Evolutionary conservation across 1,284 basidiomycete genomes (phyloP).

Genomic region (Ceratobasidium sp.): DNA sequence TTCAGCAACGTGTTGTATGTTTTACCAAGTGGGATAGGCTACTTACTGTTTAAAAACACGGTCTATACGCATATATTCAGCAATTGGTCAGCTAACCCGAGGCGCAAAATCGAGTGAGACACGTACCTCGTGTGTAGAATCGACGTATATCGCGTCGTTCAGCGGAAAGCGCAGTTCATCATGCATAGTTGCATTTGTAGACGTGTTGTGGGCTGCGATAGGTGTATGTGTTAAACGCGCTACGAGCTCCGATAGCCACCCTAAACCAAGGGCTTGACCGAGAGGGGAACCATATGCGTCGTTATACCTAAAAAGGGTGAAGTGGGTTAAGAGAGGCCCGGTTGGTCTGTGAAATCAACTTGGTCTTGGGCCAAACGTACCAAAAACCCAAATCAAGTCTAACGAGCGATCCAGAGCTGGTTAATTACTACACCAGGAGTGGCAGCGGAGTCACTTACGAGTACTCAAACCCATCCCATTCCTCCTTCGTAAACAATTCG

Average conservation of each 20-base stretch:
- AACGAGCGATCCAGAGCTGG: slow-evolving; percentile 31
- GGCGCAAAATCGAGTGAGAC: neutral
- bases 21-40: no score
- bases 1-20: slow-evolving; percentile 59
- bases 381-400: slow-evolving; percentile 60
- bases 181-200: slow-evolving; percentile 67
- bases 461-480: slow-evolving; percentile 74
- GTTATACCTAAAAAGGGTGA: slow-evolving; percentile 49
- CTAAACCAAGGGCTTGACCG: slow-evolving; percentile 68
- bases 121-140: slow-evolving; percentile 62
- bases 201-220: slow-evolving; percentile 61
- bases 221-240: slow-evolving; percentile 63
- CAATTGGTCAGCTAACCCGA: neutral
- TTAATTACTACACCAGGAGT: neutral
- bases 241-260: slow-evolving; percentile 68
- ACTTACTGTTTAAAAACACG: slow-evolving; percentile 44
- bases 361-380: slow-evolving; percentile 53
- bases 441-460: slow-evolving; percentile 50
- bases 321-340: neutral
- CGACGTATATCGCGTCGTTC: slow-evolving; percentile 67
- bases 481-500: slow-evolving; percentile 74
- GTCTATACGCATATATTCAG: neutral
- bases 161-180: slow-evolving; percentile 68
- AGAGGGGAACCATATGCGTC: slow-evolving; percentile 66
- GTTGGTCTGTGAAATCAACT: no score